These are phyloP conservation scores for Porcisia deanei DNA, from an alignment of 208 protist genomes.

Conservation along the genomic window DNA sequence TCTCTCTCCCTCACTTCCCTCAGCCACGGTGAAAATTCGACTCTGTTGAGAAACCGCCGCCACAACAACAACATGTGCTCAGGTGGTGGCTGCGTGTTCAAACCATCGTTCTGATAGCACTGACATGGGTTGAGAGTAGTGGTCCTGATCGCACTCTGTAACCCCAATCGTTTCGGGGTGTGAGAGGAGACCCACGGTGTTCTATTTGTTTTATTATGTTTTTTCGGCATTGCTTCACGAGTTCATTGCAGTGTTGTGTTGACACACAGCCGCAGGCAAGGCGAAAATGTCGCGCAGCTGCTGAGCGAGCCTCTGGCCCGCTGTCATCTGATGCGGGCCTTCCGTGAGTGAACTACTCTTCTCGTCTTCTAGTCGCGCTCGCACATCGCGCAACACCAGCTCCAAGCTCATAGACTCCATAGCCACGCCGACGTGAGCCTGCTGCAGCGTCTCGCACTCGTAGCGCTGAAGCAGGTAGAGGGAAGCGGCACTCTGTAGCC, in stretches of 20 bases:
- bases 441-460: conserved; percentile 75
- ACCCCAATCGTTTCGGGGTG: too few relatives aligned
- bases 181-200: too few relatives aligned
- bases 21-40: neutral
- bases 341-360: neutral
- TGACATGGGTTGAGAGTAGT: neutral
- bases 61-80: too few relatives aligned
- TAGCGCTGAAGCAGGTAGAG: conserved; percentile 59
- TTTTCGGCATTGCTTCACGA: neutral
- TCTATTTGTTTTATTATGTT: neutral
- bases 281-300: neutral
- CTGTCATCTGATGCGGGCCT: too few relatives aligned
- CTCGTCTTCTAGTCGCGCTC: conserved; percentile 21
- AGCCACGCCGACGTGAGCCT: conserved; percentile 45
- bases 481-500: conserved; percentile 41
- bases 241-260: neutral
- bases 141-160: neutral
- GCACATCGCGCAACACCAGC: conserved; percentile 48
- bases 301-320: neutral
- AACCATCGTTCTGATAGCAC: neutral
- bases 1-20: neutral
- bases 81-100: neutral
- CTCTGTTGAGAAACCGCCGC: neutral
- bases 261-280: neutral
- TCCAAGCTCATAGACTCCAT: conserved; percentile 62